Percentiles rank a stretch among this genome's conserved stretches.
phyloP scores from a whole-genome alignment of 192 early-diverging fungal genomes.

The Coemansia sp. region DNA sequence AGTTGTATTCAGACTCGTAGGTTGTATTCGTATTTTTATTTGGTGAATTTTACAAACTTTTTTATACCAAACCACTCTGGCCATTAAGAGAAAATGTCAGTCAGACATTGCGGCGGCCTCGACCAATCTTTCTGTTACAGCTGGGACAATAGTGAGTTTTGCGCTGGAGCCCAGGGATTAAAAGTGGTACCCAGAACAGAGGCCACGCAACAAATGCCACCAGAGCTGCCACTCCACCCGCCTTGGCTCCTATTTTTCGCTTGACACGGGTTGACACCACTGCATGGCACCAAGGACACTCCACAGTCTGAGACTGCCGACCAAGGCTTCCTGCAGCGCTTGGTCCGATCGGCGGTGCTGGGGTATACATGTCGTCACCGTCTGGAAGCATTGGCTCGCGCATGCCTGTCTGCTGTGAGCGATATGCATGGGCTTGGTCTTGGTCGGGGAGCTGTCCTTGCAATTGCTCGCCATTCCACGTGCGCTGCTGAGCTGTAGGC shows the following conservation, averaged over 20 bases:
- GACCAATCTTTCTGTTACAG: conserved; percentile 50
- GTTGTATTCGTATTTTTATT: not conserved
- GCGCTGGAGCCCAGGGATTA: conserved; percentile 45
- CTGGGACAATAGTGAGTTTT: conserved; percentile 55
- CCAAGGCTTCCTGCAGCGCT: conserved; percentile 36
- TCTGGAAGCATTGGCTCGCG: conserved; percentile 34
- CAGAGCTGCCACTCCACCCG: conserved; percentile 40
- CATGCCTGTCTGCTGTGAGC: conserved; percentile 16
- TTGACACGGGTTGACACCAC: conserved; percentile 30
- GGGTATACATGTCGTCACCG: conserved; percentile 28
- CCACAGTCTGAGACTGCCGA: conserved; percentile 35
- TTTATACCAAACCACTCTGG: too few relatives aligned
- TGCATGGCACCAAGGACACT: conserved; percentile 56
- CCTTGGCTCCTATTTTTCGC: conserved; percentile 37
- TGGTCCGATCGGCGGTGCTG: conserved; percentile 35
- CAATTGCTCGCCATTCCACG: conserved; percentile 12
- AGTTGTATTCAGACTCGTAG: conserved; percentile 48
- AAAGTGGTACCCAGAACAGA: conserved; percentile 56
- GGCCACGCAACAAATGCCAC: conserved; percentile 47
- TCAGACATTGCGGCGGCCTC: conserved; percentile 27
- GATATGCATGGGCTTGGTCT: not conserved
- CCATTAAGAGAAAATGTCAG: not conserved
- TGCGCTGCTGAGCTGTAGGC: conserved; percentile 4
- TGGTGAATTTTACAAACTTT: not conserved
- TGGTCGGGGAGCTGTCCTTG: not conserved